These are phyloP conservation scores for Colletotrichum plurivorum DNA, from an alignment of 2,329 filamentous ascomycete species.

Conservation along the genomic window DNA sequence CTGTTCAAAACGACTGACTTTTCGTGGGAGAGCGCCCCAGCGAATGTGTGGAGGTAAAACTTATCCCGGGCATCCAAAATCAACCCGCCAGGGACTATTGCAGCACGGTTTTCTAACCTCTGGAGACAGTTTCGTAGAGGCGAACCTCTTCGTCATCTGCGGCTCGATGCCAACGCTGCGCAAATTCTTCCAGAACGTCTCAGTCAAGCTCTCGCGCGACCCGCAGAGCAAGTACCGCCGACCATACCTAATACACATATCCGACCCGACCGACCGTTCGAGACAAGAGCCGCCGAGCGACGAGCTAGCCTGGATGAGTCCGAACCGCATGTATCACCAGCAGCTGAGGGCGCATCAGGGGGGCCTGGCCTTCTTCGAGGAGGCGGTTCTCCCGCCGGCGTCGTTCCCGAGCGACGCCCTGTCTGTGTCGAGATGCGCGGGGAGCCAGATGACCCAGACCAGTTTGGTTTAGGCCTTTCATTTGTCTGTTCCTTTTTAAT, in stretches of 20 bases:
- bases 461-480: neutral
- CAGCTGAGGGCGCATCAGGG: neutral
- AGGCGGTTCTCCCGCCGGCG: neutral
- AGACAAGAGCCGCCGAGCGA: neutral
- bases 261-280: slow-evolving; percentile 4
- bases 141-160: slow-evolving; percentile 58
- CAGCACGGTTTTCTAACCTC: too few relatives aligned
- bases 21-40: slow-evolving; percentile 37
- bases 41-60: slow-evolving; percentile 37
- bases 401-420: neutral
- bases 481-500: too few relatives aligned
- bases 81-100: too few relatives aligned
- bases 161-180: slow-evolving; percentile 56
- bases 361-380: neutral
- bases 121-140: slow-evolving; percentile 50
- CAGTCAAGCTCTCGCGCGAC: slow-evolving; percentile 49
- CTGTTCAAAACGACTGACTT: slow-evolving; percentile 26
- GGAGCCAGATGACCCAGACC: neutral
- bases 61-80: neutral
- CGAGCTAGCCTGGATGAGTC: neutral
- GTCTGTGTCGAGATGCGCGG: neutral
- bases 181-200: slow-evolving; percentile 55
- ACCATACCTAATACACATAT: slow-evolving; percentile 11
- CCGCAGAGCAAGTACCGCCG: neutral
- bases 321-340: slow-evolving; percentile 12